Evolutionary conservation across 2,329 filamentous ascomycete species (phyloP), one percentile per base, ranked within the genome.

Genomic region (Trichophyton mentagrophytes): DNA sequence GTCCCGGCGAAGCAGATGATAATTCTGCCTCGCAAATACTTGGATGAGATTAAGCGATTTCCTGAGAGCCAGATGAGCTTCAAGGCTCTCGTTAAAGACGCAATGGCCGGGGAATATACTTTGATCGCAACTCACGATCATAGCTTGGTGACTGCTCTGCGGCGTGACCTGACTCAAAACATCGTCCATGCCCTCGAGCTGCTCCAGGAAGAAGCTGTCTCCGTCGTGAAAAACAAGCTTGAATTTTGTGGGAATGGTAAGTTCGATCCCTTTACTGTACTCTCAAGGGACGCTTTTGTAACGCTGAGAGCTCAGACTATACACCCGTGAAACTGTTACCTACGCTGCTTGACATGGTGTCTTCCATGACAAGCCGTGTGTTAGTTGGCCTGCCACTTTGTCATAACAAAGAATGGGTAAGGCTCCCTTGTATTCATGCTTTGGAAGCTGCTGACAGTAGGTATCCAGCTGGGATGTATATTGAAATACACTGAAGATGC

Each of bases 331-430:
- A 30, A 33, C 53, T 66, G n/a, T 62, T 63, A 40, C 13, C 59
- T n/a, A 62, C 17, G 17, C 46, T 64, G 9, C 57, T 64, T 20
- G 44, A 62, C 8, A 62, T 67, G 7, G 64, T 67, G 9, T 62
- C 63, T 6, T 62, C 62, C 30, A 42, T 66, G 4, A 64, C 63
- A 1, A 62, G 64, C 30, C 59, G 27, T 46, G 64, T 64, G 3
- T 64, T 67, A 7, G 55, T 67, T 0, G 64, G 64, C 3, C 57
- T 61, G 7, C 30, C 64, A 6, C n/a, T 67, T 38, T 65, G 65
- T 36, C 64, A 61, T 3, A 60, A 67, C 51, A 59, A 60, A 13
- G 57, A 61, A 40, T 68, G 66, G 66, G 56, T 65, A 3, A 40
- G 58, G 1, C 61, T 66, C 2, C 8, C 15, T 13, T 15, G 11